A percentile compares a stretch with the other conserved stretches of the same genome.
These are phyloP conservation scores for Pleurozium schreberi DNA, from an alignment of 225 moss, liverwort and hornwort genomes.

Conservation along the genomic window DNA sequence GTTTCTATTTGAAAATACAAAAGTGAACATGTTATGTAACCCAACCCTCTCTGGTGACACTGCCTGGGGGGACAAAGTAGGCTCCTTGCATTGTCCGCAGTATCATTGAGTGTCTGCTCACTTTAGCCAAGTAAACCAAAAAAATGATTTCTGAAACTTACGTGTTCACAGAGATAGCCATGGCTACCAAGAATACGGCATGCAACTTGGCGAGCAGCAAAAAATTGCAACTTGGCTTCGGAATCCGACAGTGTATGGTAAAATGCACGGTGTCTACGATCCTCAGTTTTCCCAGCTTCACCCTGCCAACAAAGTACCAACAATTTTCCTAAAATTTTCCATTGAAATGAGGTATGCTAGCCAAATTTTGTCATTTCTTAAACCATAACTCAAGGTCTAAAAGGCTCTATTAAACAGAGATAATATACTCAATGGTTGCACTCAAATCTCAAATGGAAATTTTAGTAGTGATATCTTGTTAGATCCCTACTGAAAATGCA, in stretches of 20 bases:
- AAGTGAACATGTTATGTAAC: no score
- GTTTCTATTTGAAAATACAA: no score
- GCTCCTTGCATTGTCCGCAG: not conserved
- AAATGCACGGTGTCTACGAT: slow-evolving; percentile 80
- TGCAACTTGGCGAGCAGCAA: slow-evolving; percentile 84
- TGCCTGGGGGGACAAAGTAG: no score
- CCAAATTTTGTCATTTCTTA: not conserved
- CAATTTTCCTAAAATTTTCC: not conserved
- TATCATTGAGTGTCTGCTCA: not conserved
- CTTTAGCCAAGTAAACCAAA: not conserved
- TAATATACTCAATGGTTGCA: not conserved
- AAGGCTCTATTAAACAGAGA: not conserved
- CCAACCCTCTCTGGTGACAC: no score
- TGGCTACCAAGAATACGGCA: slow-evolving; percentile 90
- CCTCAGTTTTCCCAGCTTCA: slow-evolving; percentile 72
- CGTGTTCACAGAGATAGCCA: slow-evolving; percentile 72
- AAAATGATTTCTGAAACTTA: not conserved
- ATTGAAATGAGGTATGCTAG: not conserved
- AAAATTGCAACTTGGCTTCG: slow-evolving; percentile 81
- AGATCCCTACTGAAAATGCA: not conserved
- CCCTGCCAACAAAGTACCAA: slow-evolving; percentile 39
- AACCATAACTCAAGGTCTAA: not conserved
- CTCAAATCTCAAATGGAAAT: not conserved
- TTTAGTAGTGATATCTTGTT: not conserved
- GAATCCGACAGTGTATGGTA: slow-evolving; percentile 70